Conservation (phyloP, 768 basidiomycete genomes). For the Boletus speciosus region DNA sequence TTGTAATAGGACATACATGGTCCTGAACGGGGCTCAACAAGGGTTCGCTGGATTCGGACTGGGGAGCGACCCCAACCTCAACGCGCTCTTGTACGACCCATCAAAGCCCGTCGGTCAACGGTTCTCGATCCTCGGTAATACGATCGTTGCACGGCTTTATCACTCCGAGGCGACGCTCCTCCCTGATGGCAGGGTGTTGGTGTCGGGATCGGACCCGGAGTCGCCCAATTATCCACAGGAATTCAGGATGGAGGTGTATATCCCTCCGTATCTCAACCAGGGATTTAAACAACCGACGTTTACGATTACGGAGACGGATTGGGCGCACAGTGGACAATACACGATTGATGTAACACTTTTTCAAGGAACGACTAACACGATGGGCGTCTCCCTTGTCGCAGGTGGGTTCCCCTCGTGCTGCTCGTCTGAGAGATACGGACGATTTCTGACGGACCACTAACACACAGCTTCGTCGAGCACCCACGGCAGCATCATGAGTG, state of each 20-base stretch:
- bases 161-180: constrained; percentile 76
- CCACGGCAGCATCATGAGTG: constrained; percentile 72
- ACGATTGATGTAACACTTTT: constrained; percentile 44
- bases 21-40: constrained; percentile 68
- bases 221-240: constrained; percentile 57
- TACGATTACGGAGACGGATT: constrained; percentile 57
- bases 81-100: constrained; percentile 70
- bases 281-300: constrained; percentile 62
- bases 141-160: constrained; percentile 72
- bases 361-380: constrained; percentile 39
- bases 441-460: not conserved
- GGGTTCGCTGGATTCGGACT: constrained; percentile 76
- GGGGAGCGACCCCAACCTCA: constrained; percentile 57
- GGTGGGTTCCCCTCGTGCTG: constrained; percentile 37
- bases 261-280: constrained; percentile 78
- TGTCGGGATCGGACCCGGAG: constrained; percentile 75
- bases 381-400: constrained; percentile 64
- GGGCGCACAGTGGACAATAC: constrained; percentile 55
- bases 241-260: constrained; percentile 75
- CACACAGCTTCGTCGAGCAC: constrained; percentile 64
- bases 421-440: too few species aligned
- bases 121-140: constrained; percentile 61
- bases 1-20: constrained; percentile 49
- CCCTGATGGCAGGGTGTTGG: constrained; percentile 68
- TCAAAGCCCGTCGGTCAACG: constrained; percentile 54